Evolutionary conservation across 2,329 filamentous ascomycete genomes (phyloP), one percentile per base, ranked within the genome.

Genomic region (Orbilia quercus): DNA sequence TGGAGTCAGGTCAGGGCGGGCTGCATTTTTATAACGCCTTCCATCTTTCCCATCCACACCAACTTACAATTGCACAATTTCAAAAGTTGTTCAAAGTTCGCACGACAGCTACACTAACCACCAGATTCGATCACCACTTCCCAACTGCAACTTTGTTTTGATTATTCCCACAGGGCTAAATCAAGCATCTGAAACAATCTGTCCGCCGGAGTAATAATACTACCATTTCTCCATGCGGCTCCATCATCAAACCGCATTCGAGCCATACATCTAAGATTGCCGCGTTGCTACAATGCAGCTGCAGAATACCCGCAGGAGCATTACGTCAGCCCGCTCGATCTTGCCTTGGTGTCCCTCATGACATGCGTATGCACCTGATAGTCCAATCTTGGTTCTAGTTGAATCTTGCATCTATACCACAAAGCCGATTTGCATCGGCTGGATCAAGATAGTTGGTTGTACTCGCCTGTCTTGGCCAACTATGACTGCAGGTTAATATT

Each of bases 11-110:
- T 48, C 18, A 18, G 18, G 20, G 28, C 16, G 42, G 42, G 54
- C 22, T 12, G 38, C 28, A 45, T n/a, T 42, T 16, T 14, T 58
- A 45, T 45, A 45, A 9, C 42, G 20, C 4, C 20, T 4, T 58
- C 28, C 12, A 54, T 14, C 12, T 3, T 40, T 7, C 4, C 6
- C 36, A 12, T 40, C 18, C 23, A 54, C 23, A 36, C 6, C 2
- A n/a, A 28, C 11, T 31, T 9, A 31, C 28, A 31, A 45, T 9
- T 16, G 3, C 36, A n/a, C n/a, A n/a, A n/a, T n/a, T n/a, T n/a
- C n/a, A n/a, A 40, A 40, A 40, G 44, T 25, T 16, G 16, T 47
- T 47, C 44, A 47, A 16, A 28, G 40, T 14, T 36, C 42, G 14
- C 54, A 36, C 40, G 18, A 16, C 31, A 47, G 11, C 12, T 28